phyloP scores from a whole-genome alignment of 768 basidiomycete species.

The Mycena alexandri region DNA sequence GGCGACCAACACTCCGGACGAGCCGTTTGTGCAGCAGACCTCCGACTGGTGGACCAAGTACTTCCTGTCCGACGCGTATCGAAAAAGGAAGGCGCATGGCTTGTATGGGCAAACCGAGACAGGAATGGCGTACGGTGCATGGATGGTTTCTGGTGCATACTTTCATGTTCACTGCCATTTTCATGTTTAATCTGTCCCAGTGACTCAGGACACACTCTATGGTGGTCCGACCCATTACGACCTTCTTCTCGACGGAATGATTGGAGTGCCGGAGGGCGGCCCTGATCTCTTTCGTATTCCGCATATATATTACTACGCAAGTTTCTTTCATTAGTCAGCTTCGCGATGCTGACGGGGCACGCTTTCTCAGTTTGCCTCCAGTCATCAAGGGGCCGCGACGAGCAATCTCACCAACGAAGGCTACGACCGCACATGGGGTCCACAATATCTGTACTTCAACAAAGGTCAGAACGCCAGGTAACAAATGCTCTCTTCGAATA shows the following conservation, averaged over 20 bases:
- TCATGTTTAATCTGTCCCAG: not conserved
- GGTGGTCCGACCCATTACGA: slow-evolving; percentile 26
- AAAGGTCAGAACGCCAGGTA: slow-evolving; percentile 28
- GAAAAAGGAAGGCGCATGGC: slow-evolving; percentile 23
- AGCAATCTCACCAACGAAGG: slow-evolving; percentile 26
- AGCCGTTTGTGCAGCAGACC: slow-evolving; percentile 28
- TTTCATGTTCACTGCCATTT: not conserved
- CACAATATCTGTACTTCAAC: slow-evolving; percentile 26
- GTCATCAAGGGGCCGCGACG: slow-evolving; percentile 29
- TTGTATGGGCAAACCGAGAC: slow-evolving; percentile 21
- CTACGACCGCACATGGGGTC: slow-evolving; percentile 29
- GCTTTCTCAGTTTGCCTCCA: slow-evolving; percentile 19
- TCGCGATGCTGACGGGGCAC: not conserved
- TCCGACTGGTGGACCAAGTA: slow-evolving; percentile 33
- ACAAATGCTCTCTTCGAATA: no score
- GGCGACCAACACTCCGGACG: slow-evolving; percentile 21
- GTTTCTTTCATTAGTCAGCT: not conserved
- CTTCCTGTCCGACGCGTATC: slow-evolving; percentile 20
- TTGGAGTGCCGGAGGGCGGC: slow-evolving; percentile 28
- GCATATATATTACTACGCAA: slow-evolving; percentile 27
- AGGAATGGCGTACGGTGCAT: slow-evolving; percentile 28
- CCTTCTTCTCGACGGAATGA: slow-evolving; percentile 27
- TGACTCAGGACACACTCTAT: slow-evolving; percentile 21
- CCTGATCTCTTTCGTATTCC: slow-evolving; percentile 23
- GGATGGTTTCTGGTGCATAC: slow-evolving; percentile 22